phyloP scores from a whole-genome alignment of 2,329 filamentous ascomycete species.

The Rachicladosporium sp. region DNA sequence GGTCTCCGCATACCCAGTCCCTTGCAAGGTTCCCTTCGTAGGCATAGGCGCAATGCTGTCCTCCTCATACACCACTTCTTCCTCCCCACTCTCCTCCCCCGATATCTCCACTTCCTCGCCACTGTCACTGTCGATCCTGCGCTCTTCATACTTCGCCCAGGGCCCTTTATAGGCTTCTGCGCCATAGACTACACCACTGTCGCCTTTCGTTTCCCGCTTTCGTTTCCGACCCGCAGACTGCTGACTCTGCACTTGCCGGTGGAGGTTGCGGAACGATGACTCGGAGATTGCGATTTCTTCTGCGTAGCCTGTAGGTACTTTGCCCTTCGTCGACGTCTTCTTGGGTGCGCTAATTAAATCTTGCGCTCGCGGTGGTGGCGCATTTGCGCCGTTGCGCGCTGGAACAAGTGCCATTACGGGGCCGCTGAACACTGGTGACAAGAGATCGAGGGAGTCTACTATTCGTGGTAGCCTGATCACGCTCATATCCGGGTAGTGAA shows the following conservation, averaged over 20 bases:
- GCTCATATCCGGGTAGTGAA: too few relatives aligned
- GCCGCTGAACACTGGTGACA: too few relatives aligned
- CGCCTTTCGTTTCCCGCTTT: conserved; percentile 76
- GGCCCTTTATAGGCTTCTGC: conserved; percentile 83
- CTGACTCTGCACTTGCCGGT: conserved; percentile 58
- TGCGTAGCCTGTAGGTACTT: conserved; percentile 62
- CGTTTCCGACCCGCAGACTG: conserved; percentile 50
- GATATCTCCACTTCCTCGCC: conserved; percentile 59
- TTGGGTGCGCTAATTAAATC: conserved; percentile 16
- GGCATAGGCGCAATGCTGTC: conserved; percentile 53
- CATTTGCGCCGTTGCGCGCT: conserved; percentile 23
- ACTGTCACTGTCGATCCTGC: conserved; percentile 61
- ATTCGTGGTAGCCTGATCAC: too few relatives aligned
- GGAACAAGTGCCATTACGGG: conserved; percentile 20
- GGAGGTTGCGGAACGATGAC: conserved; percentile 75
- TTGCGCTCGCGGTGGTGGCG: conserved; percentile 16
- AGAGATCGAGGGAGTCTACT: too few relatives aligned
- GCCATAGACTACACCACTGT: conserved; percentile 75
- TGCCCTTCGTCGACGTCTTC: conserved; percentile 29
- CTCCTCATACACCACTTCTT: conserved; percentile 61
- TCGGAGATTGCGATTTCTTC: conserved; percentile 85
- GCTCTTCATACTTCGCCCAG: conserved; percentile 74
- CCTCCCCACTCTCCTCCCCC: conserved; percentile 59
- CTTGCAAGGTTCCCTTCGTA: conserved; percentile 36
- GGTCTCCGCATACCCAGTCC: conserved; percentile 38